Percentiles rank a stretch among this genome's conserved stretches.
phyloP scores from a whole-genome alignment of 2,329 filamentous ascomycete genomes.

The Colletotrichum sp. region DNA sequence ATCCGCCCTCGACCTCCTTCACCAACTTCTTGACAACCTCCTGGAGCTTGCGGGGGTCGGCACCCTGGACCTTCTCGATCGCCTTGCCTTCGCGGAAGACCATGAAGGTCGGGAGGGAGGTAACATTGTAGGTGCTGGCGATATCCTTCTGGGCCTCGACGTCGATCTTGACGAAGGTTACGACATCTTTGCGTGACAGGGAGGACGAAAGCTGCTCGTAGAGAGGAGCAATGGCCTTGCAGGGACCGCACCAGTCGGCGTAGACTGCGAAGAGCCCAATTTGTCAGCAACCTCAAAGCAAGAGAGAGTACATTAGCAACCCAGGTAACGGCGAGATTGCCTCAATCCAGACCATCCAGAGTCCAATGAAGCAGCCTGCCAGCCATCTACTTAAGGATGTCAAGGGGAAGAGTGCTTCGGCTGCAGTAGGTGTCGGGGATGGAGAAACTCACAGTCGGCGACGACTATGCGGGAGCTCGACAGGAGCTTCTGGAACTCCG shows the following conservation, averaged over 20 bases:
- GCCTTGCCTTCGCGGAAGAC: conserved; percentile 77
- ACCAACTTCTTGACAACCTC: conserved; percentile 74
- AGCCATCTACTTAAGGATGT: conserved; percentile 6
- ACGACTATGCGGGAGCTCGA: conserved; percentile 80
- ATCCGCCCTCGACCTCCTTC: conserved; percentile 59
- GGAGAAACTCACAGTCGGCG: conserved; percentile 76
- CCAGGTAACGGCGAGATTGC: neutral
- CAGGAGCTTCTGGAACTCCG: conserved; percentile 73
- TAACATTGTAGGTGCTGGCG: conserved; percentile 74
- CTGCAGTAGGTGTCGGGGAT: neutral
- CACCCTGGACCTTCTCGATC: conserved; percentile 74
- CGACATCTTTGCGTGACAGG: conserved; percentile 72
- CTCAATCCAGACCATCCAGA: neutral
- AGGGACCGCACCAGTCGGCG: conserved; percentile 85
- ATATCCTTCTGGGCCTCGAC: conserved; percentile 79
- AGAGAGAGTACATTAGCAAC: neutral
- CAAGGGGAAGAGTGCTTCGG: conserved; percentile 30
- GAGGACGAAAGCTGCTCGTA: conserved; percentile 78
- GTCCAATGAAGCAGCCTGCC: neutral
- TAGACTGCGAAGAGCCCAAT: conserved; percentile 66
- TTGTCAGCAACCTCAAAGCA: conserved; percentile 27
- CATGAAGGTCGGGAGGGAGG: conserved; percentile 88
- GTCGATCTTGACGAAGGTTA: conserved; percentile 90
- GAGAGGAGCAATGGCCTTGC: conserved; percentile 81
- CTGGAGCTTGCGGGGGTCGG: conserved; percentile 74